Base-by-base conservation (phyloP, 306 rosid genomes). In the Prunus mira region DNA sequence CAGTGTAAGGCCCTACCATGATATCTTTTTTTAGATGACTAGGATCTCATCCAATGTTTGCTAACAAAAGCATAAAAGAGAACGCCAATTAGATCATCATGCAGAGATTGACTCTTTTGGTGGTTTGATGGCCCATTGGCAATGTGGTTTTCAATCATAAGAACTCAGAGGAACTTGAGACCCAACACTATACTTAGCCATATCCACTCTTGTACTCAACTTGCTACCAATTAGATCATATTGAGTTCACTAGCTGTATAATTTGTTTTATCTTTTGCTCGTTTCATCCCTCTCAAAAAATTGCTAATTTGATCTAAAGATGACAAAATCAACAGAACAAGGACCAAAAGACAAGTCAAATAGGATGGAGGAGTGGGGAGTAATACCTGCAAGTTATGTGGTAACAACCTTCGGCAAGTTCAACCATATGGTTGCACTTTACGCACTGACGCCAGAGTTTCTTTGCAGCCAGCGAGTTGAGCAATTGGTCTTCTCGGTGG, bases 341-440 rank as follows among this genome's bases (percentile, higher is more conserved):
- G 2, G 38, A 69, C 17, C 46, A 70, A 12, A 52, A 51, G 75
- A 30, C 14, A 54, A 11, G n/a, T 19, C 12, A 6, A n/a, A 38
- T 1, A 50, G 51, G 57, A 27, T 19, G 56, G 61, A 64, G 41
- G 28, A 52, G 58, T 62, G 62, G 74, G 27, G 5, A 68, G 74
- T 82, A 28, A 61, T 51, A 93, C 98, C 98, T 90, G 98, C 98
- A 90, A 75, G 96, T 93, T 85, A 90, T 93, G 87, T 93, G 96
- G 79, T 83, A 85, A 87, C 98, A 93, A 51, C 98, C 98, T 85
- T 90, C 96, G 6, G 89, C 80, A 56, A 90, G 96, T 80, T 93
- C 98, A 75, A 90, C 87, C 96, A 93, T 85, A 79, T 87, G 90
- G 81, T 71, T 86, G 77, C 96, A 93, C 83, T 87, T 93, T 34